phyloP scores from a whole-genome alignment of 1,284 basidiomycete species.

The Fomitopsis pinicola region DNA sequence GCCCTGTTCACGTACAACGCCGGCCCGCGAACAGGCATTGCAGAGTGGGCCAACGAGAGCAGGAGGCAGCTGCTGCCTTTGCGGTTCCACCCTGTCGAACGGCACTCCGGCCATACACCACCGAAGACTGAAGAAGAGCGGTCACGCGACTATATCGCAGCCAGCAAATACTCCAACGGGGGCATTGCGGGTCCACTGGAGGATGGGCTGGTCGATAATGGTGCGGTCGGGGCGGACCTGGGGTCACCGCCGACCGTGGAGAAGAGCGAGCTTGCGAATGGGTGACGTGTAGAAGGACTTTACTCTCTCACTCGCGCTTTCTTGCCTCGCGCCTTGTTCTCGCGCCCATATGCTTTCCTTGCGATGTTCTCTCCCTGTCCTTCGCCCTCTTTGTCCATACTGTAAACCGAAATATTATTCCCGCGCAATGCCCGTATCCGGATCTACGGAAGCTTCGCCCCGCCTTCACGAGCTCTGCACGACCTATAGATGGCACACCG shows the following conservation, averaged over 20 bases:
- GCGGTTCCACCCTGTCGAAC: not conserved
- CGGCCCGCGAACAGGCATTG: slow-evolving; percentile 1
- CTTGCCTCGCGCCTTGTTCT: not conserved
- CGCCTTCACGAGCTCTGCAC: not conserved
- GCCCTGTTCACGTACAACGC: not conserved
- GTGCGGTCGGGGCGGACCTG: slow-evolving; percentile 1
- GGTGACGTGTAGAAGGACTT: not conserved
- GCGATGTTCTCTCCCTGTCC: not conserved
- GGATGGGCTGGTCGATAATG: not conserved
- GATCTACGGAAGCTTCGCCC: not conserved
- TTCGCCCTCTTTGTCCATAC: not conserved
- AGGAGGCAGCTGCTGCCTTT: not conserved
- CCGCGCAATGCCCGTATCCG: not conserved
- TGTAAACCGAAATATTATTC: not conserved
- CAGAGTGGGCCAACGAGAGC: slow-evolving; percentile 3
- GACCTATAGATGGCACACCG: not conserved
- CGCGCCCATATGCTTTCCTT: not conserved
- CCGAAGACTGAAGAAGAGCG: not conserved
- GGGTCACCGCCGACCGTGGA: not conserved
- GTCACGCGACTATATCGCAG: not conserved
- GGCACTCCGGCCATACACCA: no score
- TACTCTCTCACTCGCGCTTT: not conserved
- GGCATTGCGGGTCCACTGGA: not conserved
- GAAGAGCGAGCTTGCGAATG: not conserved
- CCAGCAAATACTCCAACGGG: no score